Base-by-base conservation (phyloP, 257 asterid genomes). In the Solanum virginianum region DNA sequence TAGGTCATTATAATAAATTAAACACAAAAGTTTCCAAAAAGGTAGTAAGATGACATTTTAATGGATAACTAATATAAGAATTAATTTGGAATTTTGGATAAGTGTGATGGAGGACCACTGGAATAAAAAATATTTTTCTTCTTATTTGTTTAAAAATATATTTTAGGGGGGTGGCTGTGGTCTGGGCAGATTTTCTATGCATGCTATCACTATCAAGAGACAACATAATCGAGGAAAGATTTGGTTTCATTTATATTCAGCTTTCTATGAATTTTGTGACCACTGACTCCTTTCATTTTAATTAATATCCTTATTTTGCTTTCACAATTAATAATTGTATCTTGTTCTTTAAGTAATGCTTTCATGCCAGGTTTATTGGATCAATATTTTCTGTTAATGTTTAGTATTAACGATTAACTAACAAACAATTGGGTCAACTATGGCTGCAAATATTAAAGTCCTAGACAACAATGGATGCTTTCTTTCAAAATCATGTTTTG, bases 201-300 rank as follows among this genome's bases (percentile, higher is more conserved):
- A 75, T 45, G 82, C 82, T 49, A 62, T 92, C 97, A 81, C 86
- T 86, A 29, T 91, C 92, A 86, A 62, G 84, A 69, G 91, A 91
- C 94, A 91, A 88, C 93, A 90, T 86, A 85, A 93, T 91, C 95
- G 88, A 70, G 26, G 87, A 57, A 80, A 91, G 96, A 92, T 91
- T 87, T 93, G 68, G 83, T 85, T 80, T 94, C 95, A 72, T 86
- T 93, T 89, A 91, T 93, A 85, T 41, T 82, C 74, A 15, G 75
- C 77, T 41, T 82, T 62, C 41, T 22, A 29, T 82, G 62, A 82
- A 82, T 82, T 22, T 26, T 45, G 62, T 66, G 75, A 82, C 74
- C 77, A 62, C 71, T 15, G 22, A 80, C 55, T n/a, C 56, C 6
- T n/a, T n/a, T 29, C 72, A n/a, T 29, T 81, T 29, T 80, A 56